A percentile compares a stretch with the other conserved stretches of the same genome.
Conservation (phyloP, 148 eudicot species). For the Fagopyrum esculentum region DNA sequence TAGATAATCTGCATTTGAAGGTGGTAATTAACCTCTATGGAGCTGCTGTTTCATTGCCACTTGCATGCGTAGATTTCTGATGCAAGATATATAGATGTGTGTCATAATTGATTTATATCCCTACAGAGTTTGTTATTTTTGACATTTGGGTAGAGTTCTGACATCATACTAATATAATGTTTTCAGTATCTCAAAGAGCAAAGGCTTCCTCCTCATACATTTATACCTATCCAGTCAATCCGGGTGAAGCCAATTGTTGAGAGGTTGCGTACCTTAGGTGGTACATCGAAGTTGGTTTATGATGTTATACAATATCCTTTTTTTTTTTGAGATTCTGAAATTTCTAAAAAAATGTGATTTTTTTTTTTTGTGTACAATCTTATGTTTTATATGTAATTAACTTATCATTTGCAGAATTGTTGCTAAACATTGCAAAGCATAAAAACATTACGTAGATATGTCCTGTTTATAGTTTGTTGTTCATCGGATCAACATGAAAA, state of each 20-base stretch:
- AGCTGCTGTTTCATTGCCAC: neutral
- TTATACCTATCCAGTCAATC: conserved; percentile 92
- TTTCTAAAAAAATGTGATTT: neutral
- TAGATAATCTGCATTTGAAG: neutral
- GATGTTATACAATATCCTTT: conserved; percentile 99
- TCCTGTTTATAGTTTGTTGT: neutral
- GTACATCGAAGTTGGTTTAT: conserved; percentile 79
- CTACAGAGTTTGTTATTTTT: neutral
- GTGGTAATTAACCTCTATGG: neutral
- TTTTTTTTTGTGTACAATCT: neutral
- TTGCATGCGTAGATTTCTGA: neutral
- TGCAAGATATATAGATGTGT: neutral
- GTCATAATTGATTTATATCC: neutral
- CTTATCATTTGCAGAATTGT: neutral
- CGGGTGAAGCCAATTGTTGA: conserved; percentile 82
- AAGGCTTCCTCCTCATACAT: conserved; percentile 94
- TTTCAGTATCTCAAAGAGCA: conserved; percentile 89
- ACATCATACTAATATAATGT: conserved; percentile 2
- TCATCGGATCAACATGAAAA: neutral
- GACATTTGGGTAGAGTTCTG: neutral
- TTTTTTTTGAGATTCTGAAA: conserved; percentile 14
- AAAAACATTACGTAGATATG: neutral
- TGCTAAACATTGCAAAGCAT: neutral
- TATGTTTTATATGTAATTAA: conserved; percentile 4
- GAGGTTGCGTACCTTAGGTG: conserved; percentile 75